Base-by-base conservation (phyloP, 2,329 filamentous ascomycete genomes). In the Metarhizium brunneum region DNA sequence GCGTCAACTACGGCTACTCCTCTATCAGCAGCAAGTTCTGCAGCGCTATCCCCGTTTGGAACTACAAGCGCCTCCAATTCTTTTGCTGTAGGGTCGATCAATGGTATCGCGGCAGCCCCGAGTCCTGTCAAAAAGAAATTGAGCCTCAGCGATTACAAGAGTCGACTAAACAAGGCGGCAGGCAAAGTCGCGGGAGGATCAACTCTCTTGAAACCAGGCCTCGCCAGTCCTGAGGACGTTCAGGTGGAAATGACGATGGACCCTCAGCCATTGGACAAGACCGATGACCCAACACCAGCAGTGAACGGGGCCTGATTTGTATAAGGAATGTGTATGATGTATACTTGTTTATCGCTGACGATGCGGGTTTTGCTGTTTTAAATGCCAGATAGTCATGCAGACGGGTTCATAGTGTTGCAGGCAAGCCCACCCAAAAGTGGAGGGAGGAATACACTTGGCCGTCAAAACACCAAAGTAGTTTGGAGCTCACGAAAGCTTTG, bases 81-180 rank as follows among this genome's bases (percentile, higher is more conserved):
- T 0, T 78, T 82, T 53, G 63, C 69, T 4, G 64, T 72, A 6
- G 59, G 73, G 0, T 62, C 69, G 0, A 63, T 73, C 38, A 81
- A 78, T 55, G 74, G 77, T 14, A 61, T 72, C 8, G 66, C 66
- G 6, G 73, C 73, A 10, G 74, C 76, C 25, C 80, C 81, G 2
- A 85, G 81, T 59, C 83, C 84, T 2, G 72, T 83, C 36, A 85
- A 85, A 69, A 86, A 87, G 74, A 86, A 86, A 67, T 70, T 87
- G 42, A 86, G 81, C 59, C 67, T 86, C 2, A 86, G 82, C 62
- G 84, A 86, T 63, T 87, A 87, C 63, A 83, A 81, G 65, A 81
- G 78, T 59, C 73, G 80, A 52, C 74, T 78, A 70, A 80, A 78
- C 63, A 84, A 82, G 64, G 76, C 76, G 3, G 75, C 76, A 2